phyloP scores from a whole-genome alignment of 352 stramenopile species.

The Phytophthora macrochlamydospora region DNA sequence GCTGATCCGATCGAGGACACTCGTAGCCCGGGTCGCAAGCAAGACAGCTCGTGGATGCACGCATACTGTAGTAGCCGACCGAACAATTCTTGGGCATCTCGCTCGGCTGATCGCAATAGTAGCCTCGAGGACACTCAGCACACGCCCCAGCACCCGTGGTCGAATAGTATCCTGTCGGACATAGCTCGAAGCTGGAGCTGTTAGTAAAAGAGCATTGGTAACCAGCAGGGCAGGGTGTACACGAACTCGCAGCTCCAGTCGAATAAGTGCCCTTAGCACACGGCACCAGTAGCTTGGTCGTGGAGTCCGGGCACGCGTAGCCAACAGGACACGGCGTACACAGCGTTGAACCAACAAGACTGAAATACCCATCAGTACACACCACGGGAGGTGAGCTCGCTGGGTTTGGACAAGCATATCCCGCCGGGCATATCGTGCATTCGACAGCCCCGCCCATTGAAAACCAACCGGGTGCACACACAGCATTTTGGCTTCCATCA shows the following conservation, averaged over 20 bases:
- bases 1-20: conserved; percentile 72
- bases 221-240: conserved; percentile 76
- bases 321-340: conserved; percentile 74
- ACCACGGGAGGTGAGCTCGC: conserved; percentile 29
- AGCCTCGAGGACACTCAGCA: conserved; percentile 80
- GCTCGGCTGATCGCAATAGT: conserved; percentile 72
- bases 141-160: conserved; percentile 57
- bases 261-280: conserved; percentile 69
- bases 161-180: conserved; percentile 75
- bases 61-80: conserved; percentile 81
- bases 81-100: conserved; percentile 74
- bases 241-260: conserved; percentile 49
- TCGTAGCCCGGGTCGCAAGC: conserved; percentile 84
- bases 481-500: conserved; percentile 55
- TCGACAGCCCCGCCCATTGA: conserved; percentile 36
- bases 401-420: conserved; percentile 56
- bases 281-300: conserved; percentile 44
- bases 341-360: conserved; percentile 41
- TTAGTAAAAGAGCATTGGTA: conserved; percentile 76
- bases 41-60: conserved; percentile 67
- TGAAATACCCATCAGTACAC: conserved; percentile 71
- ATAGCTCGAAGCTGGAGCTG: conserved; percentile 59
- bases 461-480: conserved; percentile 50
- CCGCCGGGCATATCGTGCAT: conserved; percentile 74
- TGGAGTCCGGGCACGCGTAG: conserved; percentile 75